Percentiles rank a stretch among this genome's conserved stretches.
Evolutionary conservation across 495 filamentous ascomycete species (phyloP).

Genomic region (Tricharina praecox): DNA sequence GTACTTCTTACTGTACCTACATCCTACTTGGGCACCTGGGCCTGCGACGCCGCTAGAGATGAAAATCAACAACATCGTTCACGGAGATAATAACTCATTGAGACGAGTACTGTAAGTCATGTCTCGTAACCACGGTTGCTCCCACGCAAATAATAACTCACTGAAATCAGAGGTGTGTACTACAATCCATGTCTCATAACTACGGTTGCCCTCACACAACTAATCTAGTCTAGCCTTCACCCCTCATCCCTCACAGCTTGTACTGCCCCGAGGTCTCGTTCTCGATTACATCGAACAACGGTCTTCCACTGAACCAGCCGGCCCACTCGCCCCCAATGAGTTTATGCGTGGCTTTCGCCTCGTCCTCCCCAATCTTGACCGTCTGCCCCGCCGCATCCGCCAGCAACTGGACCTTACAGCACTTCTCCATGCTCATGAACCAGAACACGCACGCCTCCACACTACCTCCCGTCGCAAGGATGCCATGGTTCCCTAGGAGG

Average conservation of each 20-base stretch:
- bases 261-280: slow-evolving; percentile 34
- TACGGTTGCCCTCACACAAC: too few species aligned
- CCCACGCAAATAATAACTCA: too few species aligned
- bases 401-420: slow-evolving; percentile 30
- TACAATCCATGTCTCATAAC: too few species aligned
- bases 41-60: too few species aligned
- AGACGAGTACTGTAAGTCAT: too few species aligned
- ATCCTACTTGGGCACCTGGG: too few species aligned
- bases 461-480: slow-evolving; percentile 36
- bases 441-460: slow-evolving; percentile 52
- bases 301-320: slow-evolving; percentile 57
- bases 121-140: too few species aligned
- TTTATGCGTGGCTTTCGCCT: slow-evolving; percentile 51
- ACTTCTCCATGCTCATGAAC: slow-evolving; percentile 44
- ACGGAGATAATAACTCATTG: too few species aligned
- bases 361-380: slow-evolving; percentile 48
- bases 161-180: too few species aligned
- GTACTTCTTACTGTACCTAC: too few species aligned
- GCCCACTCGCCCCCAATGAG: slow-evolving; percentile 43
- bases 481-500: slow-evolving; percentile 50
- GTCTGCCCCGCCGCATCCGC: slow-evolving; percentile 58
- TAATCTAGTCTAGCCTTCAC: too few species aligned
- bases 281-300: slow-evolving; percentile 57
- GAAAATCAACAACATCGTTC: too few species aligned
- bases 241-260: slow-evolving; percentile 7